A percentile compares a stretch with the other conserved stretches of the same genome.
phyloP scores from a whole-genome alignment of 495 filamentous ascomycete genomes.

The Staphylotrichum longicolle region DNA sequence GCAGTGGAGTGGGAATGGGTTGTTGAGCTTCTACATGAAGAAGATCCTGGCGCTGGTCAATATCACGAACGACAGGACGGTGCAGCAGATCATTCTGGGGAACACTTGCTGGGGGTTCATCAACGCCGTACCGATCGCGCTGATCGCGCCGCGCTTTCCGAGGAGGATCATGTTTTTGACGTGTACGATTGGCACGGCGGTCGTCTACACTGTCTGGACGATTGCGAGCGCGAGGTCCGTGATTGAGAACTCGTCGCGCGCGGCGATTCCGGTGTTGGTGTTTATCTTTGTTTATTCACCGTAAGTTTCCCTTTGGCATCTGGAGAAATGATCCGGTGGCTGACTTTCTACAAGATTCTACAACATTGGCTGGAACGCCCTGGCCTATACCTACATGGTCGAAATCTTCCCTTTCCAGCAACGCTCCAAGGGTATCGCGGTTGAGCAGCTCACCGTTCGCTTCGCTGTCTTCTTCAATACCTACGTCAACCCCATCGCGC shows the following conservation, averaged over 20 bases:
- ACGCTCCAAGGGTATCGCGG: slow-evolving; percentile 56
- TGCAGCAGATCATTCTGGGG: slow-evolving; percentile 54
- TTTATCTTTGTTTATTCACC: slow-evolving; percentile 60
- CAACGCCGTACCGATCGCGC: slow-evolving; percentile 49
- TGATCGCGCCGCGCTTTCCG: slow-evolving; percentile 50
- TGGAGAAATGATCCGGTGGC: not conserved
- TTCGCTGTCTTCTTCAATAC: slow-evolving; percentile 53
- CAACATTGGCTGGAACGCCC: slow-evolving; percentile 62
- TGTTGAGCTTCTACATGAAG: slow-evolving; percentile 49
- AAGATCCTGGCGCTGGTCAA: slow-evolving; percentile 45
- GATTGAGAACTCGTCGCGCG: slow-evolving; percentile 39
- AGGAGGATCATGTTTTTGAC: slow-evolving; percentile 54
- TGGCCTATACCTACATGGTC: slow-evolving; percentile 57
- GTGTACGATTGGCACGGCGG: slow-evolving; percentile 47
- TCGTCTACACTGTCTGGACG: slow-evolving; percentile 57
- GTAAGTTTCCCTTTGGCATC: slow-evolving; percentile 21
- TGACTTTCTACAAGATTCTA: slow-evolving; percentile 40
- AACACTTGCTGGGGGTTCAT: slow-evolving; percentile 56
- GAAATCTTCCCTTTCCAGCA: slow-evolving; percentile 61
- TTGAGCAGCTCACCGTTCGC: slow-evolving; percentile 57
- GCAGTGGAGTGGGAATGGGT: slow-evolving; percentile 58
- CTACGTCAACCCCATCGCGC: slow-evolving; percentile 63
- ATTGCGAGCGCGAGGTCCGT: slow-evolving; percentile 52
- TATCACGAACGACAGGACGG: slow-evolving; percentile 41
- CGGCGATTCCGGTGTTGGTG: slow-evolving; percentile 54